These are phyloP conservation scores for Penicillium ochrochloron DNA, from an alignment of 495 filamentous ascomycete genomes.

Conservation along the genomic window DNA sequence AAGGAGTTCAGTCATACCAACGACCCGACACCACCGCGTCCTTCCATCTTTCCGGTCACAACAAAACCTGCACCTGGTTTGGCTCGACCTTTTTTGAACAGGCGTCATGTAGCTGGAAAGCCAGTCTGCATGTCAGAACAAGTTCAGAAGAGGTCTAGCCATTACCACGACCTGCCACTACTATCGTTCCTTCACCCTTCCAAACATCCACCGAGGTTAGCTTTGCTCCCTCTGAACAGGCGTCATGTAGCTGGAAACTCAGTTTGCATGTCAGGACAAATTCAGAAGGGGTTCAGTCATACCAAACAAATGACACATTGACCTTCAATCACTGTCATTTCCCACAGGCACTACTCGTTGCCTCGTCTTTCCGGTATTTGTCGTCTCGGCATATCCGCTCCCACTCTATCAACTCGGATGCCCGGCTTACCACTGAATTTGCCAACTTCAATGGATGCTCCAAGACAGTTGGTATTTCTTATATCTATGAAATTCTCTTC, in stretches of 20 bases:
- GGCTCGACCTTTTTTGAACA: background rate
- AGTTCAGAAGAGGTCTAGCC: background rate
- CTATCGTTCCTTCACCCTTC: background rate
- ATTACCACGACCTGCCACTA: background rate
- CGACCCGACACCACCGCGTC: background rate
- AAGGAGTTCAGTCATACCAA: background rate
- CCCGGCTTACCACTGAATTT: background rate
- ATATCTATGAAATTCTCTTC: background rate
- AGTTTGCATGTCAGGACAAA: conserved; percentile 10
- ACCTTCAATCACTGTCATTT: conserved; percentile 1
- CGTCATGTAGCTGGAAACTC: conserved; percentile 1
- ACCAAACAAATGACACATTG: background rate
- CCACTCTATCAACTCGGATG: background rate
- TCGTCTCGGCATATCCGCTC: background rate
- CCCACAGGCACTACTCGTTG: background rate
- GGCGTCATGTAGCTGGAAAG: conserved; percentile 5
- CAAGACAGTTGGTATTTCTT: background rate
- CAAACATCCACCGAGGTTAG: background rate
- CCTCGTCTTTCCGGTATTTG: background rate
- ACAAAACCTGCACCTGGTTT: background rate
- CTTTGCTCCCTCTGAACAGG: conserved; percentile 1
- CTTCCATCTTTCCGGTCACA: too few relatives aligned
- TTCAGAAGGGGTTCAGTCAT: conserved; percentile 1
- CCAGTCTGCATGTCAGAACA: conserved; percentile 5
- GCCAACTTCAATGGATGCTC: background rate